A percentile compares a stretch with the other conserved stretches of the same genome.
Evolutionary conservation across 371 early-diverging fungal genomes (phyloP).

Genomic region (Rhizomucor pusillus): DNA sequence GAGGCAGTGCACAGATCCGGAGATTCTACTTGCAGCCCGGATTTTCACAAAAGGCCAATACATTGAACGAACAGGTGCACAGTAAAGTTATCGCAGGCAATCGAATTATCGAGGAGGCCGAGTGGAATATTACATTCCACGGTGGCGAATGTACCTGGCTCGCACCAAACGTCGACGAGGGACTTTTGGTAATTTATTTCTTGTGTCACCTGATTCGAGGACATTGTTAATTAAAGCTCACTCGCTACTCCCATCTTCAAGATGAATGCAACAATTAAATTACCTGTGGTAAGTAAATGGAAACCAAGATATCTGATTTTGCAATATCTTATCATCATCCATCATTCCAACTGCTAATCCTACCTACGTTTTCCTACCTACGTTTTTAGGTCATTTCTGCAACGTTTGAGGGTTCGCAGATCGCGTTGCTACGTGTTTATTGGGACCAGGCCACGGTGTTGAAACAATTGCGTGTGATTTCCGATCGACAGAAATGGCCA

Average conservation of each 20-base stretch:
- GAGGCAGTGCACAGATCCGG: slow-evolving; percentile 32
- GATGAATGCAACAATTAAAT: slow-evolving; percentile 31
- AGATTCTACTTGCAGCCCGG: slow-evolving; percentile 30
- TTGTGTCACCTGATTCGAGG: not conserved
- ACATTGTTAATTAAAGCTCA: not conserved
- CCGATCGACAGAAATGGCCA: slow-evolving; percentile 32
- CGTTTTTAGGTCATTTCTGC: slow-evolving; percentile 36
- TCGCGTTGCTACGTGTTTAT: slow-evolving; percentile 30
- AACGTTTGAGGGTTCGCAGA: slow-evolving; percentile 26
- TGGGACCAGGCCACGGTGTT: slow-evolving; percentile 51
- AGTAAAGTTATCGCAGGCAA: slow-evolving; percentile 18
- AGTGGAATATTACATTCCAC: slow-evolving; percentile 40
- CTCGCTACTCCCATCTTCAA: slow-evolving; percentile 7
- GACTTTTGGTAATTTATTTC: slow-evolving; percentile 17
- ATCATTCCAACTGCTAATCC: no score
- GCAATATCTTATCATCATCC: no score
- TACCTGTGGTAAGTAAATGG: slow-evolving; percentile 30
- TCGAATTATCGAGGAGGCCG: slow-evolving; percentile 39
- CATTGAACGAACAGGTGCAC: slow-evolving; percentile 33
- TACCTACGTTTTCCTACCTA: not conserved
- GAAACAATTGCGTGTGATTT: slow-evolving; percentile 36
- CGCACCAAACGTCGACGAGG: slow-evolving; percentile 29
- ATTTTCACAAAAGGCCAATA: slow-evolving; percentile 20
- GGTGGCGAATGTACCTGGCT: slow-evolving; percentile 40
- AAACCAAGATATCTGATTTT: not conserved